Percentiles rank a stretch among this genome's conserved stretches.
These are phyloP conservation scores for Polytrichum formosum DNA, from an alignment of 225 moss, liverwort and hornwort genomes.

Conservation along the genomic window DNA sequence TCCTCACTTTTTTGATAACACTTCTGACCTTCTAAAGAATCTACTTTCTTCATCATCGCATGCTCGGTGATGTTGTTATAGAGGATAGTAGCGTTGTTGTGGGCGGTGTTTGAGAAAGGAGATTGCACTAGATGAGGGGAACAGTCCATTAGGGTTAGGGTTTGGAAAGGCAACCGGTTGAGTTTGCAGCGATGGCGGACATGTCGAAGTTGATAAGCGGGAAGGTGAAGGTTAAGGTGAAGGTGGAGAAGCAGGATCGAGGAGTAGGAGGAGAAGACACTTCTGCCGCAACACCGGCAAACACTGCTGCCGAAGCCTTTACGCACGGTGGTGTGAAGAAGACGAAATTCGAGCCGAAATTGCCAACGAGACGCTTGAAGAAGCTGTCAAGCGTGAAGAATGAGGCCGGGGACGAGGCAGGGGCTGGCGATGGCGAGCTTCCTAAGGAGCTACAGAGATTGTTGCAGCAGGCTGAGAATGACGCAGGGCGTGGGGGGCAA, in stretches of 20 bases:
- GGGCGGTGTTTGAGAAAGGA: too few species aligned
- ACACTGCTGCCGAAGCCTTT: slow-evolving; percentile 39
- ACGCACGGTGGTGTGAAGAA: slow-evolving; percentile 80
- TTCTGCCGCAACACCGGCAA: slow-evolving; percentile 14
- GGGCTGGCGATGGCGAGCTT: slow-evolving; percentile 27
- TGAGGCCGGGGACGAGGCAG: slow-evolving; percentile 26
- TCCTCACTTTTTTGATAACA: too few species aligned
- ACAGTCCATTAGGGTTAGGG: too few species aligned
- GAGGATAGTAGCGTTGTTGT: too few species aligned
- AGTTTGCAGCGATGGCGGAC: slow-evolving; percentile 5
- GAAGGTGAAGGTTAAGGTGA: slow-evolving; percentile 9
- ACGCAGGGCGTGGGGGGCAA: slow-evolving; percentile 41
- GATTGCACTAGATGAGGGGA: too few species aligned
- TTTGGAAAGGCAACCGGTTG: too few species aligned
- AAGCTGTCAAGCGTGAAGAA: slow-evolving; percentile 40
- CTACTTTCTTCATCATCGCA: too few species aligned
- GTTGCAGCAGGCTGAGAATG: slow-evolving; percentile 68
- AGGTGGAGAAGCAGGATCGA: slow-evolving; percentile 26
- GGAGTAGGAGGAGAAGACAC: neutral
- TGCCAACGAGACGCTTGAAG: slow-evolving; percentile 72
- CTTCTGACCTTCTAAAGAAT: too few species aligned
- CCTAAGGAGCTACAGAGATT: slow-evolving; percentile 67
- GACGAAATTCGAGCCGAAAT: slow-evolving; percentile 80
- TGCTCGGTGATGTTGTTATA: too few species aligned
- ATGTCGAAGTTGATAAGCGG: neutral